Base-by-base conservation (phyloP, 2,329 filamentous ascomycete genomes). In the Ophiostoma sp. region DNA sequence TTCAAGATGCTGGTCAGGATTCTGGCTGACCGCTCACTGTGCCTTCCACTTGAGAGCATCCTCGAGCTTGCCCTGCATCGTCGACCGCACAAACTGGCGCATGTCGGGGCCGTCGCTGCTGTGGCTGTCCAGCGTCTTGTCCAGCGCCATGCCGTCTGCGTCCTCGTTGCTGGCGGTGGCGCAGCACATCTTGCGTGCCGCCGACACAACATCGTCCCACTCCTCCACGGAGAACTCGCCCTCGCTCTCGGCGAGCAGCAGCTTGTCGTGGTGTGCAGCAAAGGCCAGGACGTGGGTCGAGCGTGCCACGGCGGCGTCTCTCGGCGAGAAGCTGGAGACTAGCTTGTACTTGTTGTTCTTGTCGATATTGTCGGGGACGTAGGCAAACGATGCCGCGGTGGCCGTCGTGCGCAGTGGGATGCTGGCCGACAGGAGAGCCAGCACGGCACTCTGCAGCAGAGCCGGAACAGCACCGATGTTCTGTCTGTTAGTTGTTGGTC, bases 261-360 rank as follows among this genome's bases (percentile, higher is more conserved):
- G 81, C 71, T 92, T 88, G 15, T 90, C 86, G 10, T 89, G 86
- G 68, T 87, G 83, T 1, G 89, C 88, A n/a, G 89, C 90, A 77
- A 95, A 96, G 6, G 89, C 90, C 71, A 97, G 84, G n/a, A 91
- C 92, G 77, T 97, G 94, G 31, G 92, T 80, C 5, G 93, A 96
- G 70, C 81, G 83, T 13, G 90, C 89, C 65, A 81, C 80, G 73
- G 87, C 83, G 65, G 89, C 83, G 72, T 91, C 84, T 31, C 85
- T 82, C 6, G 87, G 83, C 4, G 86, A 87, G 7, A 93, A 93
- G 69, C 89, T 85, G 36, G 82, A 79, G 39, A 87, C 78, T 41
- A 88, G 79, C 67, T 79, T 78, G 52, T 5, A 62, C 13, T 62
- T 13, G 23, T 67, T 79, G 80, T 13, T 8, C 39, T 76, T 76